A percentile compares a stretch with the other conserved stretches of the same genome.
Evolutionary conservation across 441 rosid species (phyloP).

Genomic region (Aquilaria agallochum): DNA sequence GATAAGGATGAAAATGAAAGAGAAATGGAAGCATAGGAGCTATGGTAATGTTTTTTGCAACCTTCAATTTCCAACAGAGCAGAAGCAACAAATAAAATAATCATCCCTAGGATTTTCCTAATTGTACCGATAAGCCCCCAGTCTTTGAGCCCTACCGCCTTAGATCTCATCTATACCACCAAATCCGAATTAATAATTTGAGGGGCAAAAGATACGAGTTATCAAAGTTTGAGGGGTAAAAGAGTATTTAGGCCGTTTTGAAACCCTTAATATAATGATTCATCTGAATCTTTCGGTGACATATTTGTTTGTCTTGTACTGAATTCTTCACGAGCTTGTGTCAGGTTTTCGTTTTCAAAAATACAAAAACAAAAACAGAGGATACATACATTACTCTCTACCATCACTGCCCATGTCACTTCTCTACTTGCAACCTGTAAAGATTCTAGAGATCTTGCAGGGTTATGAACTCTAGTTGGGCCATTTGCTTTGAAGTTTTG

Average conservation of each 20-base stretch:
- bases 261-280: conserved; percentile 4
- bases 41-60: too few species aligned
- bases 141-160: too few species aligned
- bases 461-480: conserved; percentile 15
- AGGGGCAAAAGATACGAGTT: too few species aligned
- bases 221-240: too few species aligned
- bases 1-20: too few species aligned
- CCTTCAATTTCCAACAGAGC: too few species aligned
- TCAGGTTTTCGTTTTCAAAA: conserved; percentile 55
- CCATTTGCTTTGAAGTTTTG: conserved; percentile 25
- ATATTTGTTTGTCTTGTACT: conserved; percentile 63
- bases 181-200: too few species aligned
- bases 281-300: conserved; percentile 51
- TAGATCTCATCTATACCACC: too few species aligned
- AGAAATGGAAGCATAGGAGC: too few species aligned
- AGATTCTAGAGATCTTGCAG: conserved; percentile 38
- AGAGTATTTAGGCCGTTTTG: background rate
- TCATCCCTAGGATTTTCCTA: too few species aligned
- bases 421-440: conserved; percentile 58
- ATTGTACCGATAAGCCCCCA: too few species aligned
- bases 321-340: conserved; percentile 82
- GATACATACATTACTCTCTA: conserved; percentile 17
- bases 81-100: too few species aligned
- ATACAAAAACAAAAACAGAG: conserved; percentile 18
- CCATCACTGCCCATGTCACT: conserved; percentile 29